These are phyloP conservation scores for Penicillium odoratum DNA, from an alignment of 495 filamentous ascomycete genomes.

Conservation along the genomic window DNA sequence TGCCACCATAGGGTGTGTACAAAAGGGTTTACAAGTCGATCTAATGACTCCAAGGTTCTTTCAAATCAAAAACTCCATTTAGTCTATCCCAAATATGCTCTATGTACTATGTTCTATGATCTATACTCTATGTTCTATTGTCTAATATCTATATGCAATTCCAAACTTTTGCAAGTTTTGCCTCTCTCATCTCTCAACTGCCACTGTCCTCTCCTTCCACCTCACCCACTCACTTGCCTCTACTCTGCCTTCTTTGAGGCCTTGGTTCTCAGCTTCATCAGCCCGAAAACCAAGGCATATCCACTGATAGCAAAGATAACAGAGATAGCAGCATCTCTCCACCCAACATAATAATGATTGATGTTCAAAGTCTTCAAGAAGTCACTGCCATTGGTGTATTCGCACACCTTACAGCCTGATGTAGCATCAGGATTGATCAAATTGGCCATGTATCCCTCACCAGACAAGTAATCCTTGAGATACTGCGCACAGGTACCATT, in stretches of 20 bases:
- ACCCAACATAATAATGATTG: conserved; percentile 43
- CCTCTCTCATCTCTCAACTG: too few relatives aligned
- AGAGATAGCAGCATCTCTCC: conserved; percentile 46
- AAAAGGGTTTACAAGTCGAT: too few relatives aligned
- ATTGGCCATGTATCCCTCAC: conserved; percentile 47
- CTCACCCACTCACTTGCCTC: not conserved
- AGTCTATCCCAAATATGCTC: too few relatives aligned
- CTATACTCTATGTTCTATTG: too few relatives aligned
- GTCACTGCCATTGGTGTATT: conserved; percentile 40
- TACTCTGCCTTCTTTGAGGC: conserved; percentile 42
- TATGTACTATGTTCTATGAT: too few relatives aligned
- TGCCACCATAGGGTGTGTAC: too few relatives aligned
- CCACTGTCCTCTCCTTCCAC: too few relatives aligned
- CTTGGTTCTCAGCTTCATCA: conserved; percentile 51
- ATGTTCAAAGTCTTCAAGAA: conserved; percentile 40
- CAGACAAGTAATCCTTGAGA: conserved; percentile 48
- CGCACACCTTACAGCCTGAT: conserved; percentile 58
- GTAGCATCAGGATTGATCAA: conserved; percentile 55
- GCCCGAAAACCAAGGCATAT: conserved; percentile 47
- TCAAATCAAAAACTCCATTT: too few relatives aligned
- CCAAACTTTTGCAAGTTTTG: too few relatives aligned
- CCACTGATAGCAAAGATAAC: conserved; percentile 47
- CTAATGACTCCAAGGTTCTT: too few relatives aligned
- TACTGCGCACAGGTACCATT: conserved; percentile 58
- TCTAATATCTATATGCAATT: too few relatives aligned